Percentiles rank a stretch among this genome's conserved stretches.
Evolutionary conservation across 306 rosid species (phyloP).

Genomic region (Medicago ruthenica): DNA sequence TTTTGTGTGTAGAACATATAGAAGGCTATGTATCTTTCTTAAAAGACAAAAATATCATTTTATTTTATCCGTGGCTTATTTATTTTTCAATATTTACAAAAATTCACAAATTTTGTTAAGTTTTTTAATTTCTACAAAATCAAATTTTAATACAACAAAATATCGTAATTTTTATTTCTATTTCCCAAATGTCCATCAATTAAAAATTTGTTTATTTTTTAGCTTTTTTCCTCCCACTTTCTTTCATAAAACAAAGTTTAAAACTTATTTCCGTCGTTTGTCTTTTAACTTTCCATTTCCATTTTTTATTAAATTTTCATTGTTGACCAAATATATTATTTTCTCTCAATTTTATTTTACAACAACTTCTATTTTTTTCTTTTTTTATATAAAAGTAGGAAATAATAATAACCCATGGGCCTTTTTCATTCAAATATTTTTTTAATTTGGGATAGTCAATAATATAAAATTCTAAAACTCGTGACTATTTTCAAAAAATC

Average conservation of each 20-base stretch:
- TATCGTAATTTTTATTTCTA: background rate
- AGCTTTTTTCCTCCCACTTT: background rate
- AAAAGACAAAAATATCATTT: background rate
- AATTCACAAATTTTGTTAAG: background rate
- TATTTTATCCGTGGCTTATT: background rate
- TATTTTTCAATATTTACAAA: background rate
- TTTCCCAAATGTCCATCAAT: background rate
- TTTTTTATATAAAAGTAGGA: background rate
- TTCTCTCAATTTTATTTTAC: background rate
- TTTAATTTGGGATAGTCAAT: too few relatives aligned
- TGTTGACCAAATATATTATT: background rate
- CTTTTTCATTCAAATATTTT: background rate
- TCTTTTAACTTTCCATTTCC: background rate
- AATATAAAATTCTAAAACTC: too few relatives aligned
- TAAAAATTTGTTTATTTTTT: background rate
- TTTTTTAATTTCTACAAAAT: background rate
- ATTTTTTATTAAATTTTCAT: background rate
- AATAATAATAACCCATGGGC: background rate
- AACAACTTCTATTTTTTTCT: background rate
- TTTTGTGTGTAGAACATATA: background rate
- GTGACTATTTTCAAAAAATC: too few relatives aligned
- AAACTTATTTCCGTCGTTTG: background rate
- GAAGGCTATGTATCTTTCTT: background rate
- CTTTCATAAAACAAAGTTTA: background rate
- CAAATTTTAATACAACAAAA: background rate